Percentiles rank a stretch among this genome's conserved stretches.
These are phyloP conservation scores for Lactarius akahatsu DNA, from an alignment of 768 basidiomycete species.

Conservation along the genomic window DNA sequence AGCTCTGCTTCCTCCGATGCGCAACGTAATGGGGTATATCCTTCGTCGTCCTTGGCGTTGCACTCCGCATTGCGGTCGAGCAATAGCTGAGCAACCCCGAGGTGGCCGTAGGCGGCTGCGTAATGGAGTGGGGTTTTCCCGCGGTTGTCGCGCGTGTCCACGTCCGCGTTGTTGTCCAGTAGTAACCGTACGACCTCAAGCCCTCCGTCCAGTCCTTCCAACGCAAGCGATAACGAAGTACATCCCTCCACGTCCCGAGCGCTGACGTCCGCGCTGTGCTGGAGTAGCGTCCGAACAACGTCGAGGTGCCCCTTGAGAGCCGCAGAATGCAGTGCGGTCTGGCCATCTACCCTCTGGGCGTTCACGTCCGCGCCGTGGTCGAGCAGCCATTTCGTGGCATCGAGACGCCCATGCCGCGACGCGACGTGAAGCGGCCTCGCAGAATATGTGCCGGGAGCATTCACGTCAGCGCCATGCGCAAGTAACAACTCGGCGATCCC, in stretches of 20 bases:
- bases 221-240: neutral
- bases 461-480: neutral
- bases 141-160: neutral
- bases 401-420: neutral
- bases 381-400: neutral
- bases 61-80: neutral
- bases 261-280: neutral
- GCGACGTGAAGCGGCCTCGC: neutral
- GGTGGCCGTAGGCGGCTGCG: neutral
- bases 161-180: neutral
- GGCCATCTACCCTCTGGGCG: neutral
- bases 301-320: neutral
- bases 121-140: neutral
- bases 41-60: neutral
- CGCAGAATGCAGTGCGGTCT: neutral
- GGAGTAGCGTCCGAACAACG: neutral
- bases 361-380: constrained; percentile 4
- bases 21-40: neutral
- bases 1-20: neutral
- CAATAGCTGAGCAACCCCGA: neutral
- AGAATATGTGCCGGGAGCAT: neutral
- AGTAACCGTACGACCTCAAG: neutral
- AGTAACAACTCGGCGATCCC: neutral
- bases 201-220: neutral
- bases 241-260: neutral